Base-by-base conservation (phyloP, 225 moss, liverwort and hornwort genomes). In the Sphagnum tenellum region DNA sequence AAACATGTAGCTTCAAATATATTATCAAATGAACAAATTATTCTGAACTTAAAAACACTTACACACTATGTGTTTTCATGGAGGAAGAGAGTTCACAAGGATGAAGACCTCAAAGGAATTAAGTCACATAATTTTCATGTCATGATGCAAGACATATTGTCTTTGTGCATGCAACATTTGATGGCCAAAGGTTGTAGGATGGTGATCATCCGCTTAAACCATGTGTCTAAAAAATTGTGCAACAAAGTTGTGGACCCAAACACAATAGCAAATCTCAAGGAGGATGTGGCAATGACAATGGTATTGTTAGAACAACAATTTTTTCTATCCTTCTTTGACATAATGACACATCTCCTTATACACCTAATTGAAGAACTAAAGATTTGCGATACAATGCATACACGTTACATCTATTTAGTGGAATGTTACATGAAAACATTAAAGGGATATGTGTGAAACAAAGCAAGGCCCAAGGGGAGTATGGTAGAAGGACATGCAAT, bases 371-470 rank as follows among this genome's bases (percentile, higher is more conserved):
- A 60, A 11, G 62, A 62, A 47, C 5, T 55, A 29, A 53, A 61
- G 0, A 12, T 62, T 3, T 65, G 60, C 8, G 51, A 64, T 4
- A 49, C 2, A 0, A 2, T 65, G 0, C 64, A 71, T 5, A 71
- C 46, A 2, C 3, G 14, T 0, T 71, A 59, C 58, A 71, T 71
- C 51, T 65, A 71, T 5, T 46, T 10, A 0, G 51, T n/a, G 45
- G 59, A 71, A 46, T 12, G 53, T 3, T 71, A 60, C 6, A 49
- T 44, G 7, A 71, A 71, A 45, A 48, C 7, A 2, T 45, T 71
- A n/a, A 71, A 65, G 47, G 59, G 51, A 0, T 71, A n/a, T 59
- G 60, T 71, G 0, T 4, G 44, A 47, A 71, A 65, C 3, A 12
- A 12, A 4, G 59, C n/a, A 2, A 64, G 53, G 5, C 63, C 4